These are phyloP conservation scores for Globisporangium parvum DNA, from an alignment of 352 stramenopile genomes.

Conservation along the genomic window DNA sequence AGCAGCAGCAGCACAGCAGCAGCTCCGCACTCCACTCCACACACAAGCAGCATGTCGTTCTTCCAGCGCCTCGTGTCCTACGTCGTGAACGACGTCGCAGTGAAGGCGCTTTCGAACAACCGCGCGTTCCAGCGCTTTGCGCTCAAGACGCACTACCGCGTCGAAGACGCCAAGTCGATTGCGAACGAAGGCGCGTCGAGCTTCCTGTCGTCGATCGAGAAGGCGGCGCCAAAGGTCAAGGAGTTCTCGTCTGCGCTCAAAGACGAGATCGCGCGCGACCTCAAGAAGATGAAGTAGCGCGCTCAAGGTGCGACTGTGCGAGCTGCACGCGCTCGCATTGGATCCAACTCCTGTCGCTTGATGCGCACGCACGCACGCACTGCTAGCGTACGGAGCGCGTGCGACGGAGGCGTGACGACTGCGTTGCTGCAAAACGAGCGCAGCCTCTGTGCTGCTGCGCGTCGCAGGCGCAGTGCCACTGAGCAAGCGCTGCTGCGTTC, in stretches of 20 bases:
- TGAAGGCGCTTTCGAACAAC: constrained; percentile 80
- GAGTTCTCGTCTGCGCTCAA: constrained; percentile 68
- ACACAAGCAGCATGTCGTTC: constrained; percentile 48
- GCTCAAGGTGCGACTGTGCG: not conserved
- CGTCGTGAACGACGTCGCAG: constrained; percentile 80
- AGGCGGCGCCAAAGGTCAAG: constrained; percentile 63
- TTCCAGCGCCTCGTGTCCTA: constrained; percentile 77
- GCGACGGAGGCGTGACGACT: not conserved
- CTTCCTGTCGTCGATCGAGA: constrained; percentile 47
- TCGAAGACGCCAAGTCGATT: constrained; percentile 77
- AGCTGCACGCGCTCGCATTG: not conserved
- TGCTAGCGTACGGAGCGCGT: no score
- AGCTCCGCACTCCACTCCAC: not conserved
- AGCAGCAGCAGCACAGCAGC: not conserved
- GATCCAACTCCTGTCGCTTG: not conserved
- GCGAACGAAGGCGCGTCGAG: constrained; percentile 37
- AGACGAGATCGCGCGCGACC: constrained; percentile 63
- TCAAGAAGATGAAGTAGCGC: constrained; percentile 69
- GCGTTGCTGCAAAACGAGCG: not conserved
- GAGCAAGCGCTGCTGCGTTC: no score
- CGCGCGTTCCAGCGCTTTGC: constrained; percentile 81
- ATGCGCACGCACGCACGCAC: not conserved
- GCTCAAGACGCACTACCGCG: constrained; percentile 79
- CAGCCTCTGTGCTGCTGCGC: not conserved
- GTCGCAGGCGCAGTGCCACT: no score